Conservation (phyloP, 2,329 filamentous ascomycete species). For the Penicillium sp. region DNA sequence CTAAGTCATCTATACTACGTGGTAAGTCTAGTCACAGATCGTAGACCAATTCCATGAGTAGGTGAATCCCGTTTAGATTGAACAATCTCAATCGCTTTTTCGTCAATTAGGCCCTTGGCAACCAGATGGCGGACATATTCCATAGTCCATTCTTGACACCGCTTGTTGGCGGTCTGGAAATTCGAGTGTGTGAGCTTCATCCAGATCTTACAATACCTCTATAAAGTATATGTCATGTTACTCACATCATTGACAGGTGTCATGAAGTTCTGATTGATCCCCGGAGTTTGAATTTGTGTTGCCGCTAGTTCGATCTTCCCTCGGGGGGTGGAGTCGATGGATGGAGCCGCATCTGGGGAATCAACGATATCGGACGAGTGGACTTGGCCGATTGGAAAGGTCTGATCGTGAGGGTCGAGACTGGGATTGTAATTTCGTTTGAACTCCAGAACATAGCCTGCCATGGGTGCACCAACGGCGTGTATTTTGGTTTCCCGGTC, state of each 20-base stretch:
- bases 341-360: constrained; percentile 1
- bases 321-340: constrained; percentile 24
- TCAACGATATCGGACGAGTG: constrained; percentile 26
- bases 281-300: constrained; percentile 27
- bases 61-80: constrained; percentile 33
- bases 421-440: constrained; percentile 28
- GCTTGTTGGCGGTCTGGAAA: constrained; percentile 31
- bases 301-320: constrained; percentile 32
- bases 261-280: constrained; percentile 37
- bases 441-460: constrained; percentile 33
- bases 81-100: constrained; percentile 26
- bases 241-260: constrained; percentile 38
- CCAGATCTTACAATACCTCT: too few species aligned
- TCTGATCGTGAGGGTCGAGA: constrained; percentile 10
- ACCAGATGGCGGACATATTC: constrained; percentile 32
- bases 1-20: neutral
- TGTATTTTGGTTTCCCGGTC: constrained; percentile 32
- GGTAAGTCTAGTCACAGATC: neutral
- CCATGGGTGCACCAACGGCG: constrained; percentile 35
- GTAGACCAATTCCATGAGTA: constrained; percentile 30
- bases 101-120: constrained; percentile 20
- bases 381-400: constrained; percentile 24
- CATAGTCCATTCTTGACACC: constrained; percentile 39
- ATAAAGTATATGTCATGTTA: neutral
- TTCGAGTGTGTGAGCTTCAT: neutral